These are phyloP conservation scores for Talaromyces thailandensis DNA, from an alignment of 495 filamentous ascomycete species.

Conservation along the genomic window DNA sequence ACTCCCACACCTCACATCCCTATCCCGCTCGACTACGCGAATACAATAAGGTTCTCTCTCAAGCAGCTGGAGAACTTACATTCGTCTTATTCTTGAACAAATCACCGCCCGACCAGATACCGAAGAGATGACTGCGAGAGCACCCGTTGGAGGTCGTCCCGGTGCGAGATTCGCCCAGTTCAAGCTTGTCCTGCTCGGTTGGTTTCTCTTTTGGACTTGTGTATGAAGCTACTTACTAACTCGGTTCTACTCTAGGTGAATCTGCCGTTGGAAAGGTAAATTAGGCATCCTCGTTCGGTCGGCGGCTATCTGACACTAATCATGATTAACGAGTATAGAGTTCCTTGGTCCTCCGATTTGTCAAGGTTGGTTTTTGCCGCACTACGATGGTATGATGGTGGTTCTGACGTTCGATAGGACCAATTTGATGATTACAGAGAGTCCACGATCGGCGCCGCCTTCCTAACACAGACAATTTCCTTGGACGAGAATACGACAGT, in stretches of 20 bases:
- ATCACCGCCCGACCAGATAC: neutral
- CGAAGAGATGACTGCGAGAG: slow-evolving; percentile 64
- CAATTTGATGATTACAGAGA: slow-evolving; percentile 99
- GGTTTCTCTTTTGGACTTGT: slow-evolving; percentile 12
- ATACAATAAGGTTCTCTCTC: neutral
- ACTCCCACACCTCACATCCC: neutral
- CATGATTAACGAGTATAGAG: slow-evolving; percentile 47
- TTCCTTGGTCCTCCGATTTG: slow-evolving; percentile 93
- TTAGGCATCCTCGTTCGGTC: slow-evolving; percentile 13
- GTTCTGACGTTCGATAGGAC: slow-evolving; percentile 49
- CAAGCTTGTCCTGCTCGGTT: slow-evolving; percentile 95
- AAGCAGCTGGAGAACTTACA: neutral
- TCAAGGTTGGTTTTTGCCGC: slow-evolving; percentile 58
- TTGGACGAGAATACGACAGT: slow-evolving; percentile 96
- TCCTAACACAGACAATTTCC: slow-evolving; percentile 96
- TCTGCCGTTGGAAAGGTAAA: slow-evolving; percentile 94
- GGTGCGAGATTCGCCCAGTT: slow-evolving; percentile 94
- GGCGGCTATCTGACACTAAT: slow-evolving; percentile 20
- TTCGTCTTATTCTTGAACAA: neutral
- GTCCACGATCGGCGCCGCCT: slow-evolving; percentile 97
- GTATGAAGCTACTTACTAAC: slow-evolving; percentile 15
- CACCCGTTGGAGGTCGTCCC: slow-evolving; percentile 64
- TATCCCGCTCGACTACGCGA: neutral
- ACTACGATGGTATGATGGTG: neutral
- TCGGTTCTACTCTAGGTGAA: slow-evolving; percentile 56